Evolutionary conservation across 2,329 filamentous ascomycete genomes (phyloP).

Genomic region (Aspergillus sp.): DNA sequence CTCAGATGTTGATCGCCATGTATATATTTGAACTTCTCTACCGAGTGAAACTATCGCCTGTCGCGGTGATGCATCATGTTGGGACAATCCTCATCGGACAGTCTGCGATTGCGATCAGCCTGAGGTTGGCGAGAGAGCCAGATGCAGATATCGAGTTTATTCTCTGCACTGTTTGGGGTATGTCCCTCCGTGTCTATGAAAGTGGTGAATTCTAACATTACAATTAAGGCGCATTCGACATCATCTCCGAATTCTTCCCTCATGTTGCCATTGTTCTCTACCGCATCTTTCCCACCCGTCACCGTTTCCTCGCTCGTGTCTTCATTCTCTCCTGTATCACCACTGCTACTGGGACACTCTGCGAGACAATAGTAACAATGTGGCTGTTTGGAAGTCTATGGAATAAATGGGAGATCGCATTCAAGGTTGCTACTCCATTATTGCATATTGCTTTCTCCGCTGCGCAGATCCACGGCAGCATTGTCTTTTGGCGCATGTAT

Average conservation of each 20-base stretch:
- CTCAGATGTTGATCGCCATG: constrained; percentile 43
- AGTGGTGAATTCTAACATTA: background rate
- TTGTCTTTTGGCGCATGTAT: constrained; percentile 40
- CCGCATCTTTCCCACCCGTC: constrained; percentile 34
- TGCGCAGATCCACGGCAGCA: constrained; percentile 40
- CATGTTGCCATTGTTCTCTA: constrained; percentile 45
- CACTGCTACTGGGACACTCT: constrained; percentile 34
- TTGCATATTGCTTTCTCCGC: constrained; percentile 39
- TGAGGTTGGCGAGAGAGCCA: constrained; percentile 18
- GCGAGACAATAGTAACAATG: constrained; percentile 42
- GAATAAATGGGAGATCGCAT: constrained; percentile 38
- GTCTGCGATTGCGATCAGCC: constrained; percentile 37
- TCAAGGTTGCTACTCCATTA: constrained; percentile 41
- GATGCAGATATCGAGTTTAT: constrained; percentile 35
- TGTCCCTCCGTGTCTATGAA: constrained; percentile 2
- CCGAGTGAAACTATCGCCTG: constrained; percentile 35
- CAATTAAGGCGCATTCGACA: constrained; percentile 40
- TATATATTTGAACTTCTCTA: constrained; percentile 45
- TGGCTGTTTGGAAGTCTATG: constrained; percentile 41
- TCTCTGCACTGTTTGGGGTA: constrained; percentile 38
- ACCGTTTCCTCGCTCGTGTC: constrained; percentile 35
- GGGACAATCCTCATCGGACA: constrained; percentile 40
- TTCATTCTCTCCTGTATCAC: constrained; percentile 34
- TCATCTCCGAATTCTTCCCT: constrained; percentile 43
- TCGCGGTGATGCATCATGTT: constrained; percentile 39